These are phyloP conservation scores for Penicillium canariense DNA, from an alignment of 495 filamentous ascomycete species.

Conservation along the genomic window DNA sequence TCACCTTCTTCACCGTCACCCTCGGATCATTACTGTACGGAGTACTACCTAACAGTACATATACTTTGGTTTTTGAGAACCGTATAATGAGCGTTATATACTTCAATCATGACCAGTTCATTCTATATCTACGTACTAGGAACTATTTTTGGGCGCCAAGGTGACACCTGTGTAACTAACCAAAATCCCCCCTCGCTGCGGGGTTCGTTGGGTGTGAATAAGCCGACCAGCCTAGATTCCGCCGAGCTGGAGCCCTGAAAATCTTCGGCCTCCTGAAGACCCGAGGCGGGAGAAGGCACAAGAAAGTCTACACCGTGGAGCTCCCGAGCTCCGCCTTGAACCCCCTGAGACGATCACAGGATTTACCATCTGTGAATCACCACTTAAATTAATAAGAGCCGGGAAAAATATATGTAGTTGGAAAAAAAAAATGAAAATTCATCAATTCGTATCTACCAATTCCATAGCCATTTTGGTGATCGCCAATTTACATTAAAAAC, in stretches of 20 bases:
- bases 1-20: neutral
- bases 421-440: conserved; percentile 15
- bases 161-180: conserved; percentile 4
- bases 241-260: neutral
- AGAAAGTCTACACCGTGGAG: neutral
- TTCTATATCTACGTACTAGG: neutral
- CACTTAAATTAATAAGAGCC: neutral
- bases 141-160: neutral
- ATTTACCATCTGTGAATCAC: neutral
- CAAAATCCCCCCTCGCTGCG: conserved; percentile 12
- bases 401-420: neutral
- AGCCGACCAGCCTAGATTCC: conserved; percentile 28
- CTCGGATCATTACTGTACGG: too few species aligned
- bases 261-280: neutral
- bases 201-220: conserved; percentile 23
- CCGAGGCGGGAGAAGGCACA: conserved; percentile 6
- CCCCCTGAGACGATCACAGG: too few species aligned
- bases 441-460: conserved; percentile 45
- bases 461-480: conserved; percentile 27
- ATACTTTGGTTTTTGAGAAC: too few species aligned
- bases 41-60: too few species aligned
- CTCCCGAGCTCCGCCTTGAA: too few species aligned
- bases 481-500: conserved; percentile 33
- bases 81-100: neutral
- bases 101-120: neutral